A percentile compares a stretch with the other conserved stretches of the same genome.
Evolutionary conservation across 192 early-diverging fungal species (phyloP).

Genomic region (Pilaira anomala): DNA sequence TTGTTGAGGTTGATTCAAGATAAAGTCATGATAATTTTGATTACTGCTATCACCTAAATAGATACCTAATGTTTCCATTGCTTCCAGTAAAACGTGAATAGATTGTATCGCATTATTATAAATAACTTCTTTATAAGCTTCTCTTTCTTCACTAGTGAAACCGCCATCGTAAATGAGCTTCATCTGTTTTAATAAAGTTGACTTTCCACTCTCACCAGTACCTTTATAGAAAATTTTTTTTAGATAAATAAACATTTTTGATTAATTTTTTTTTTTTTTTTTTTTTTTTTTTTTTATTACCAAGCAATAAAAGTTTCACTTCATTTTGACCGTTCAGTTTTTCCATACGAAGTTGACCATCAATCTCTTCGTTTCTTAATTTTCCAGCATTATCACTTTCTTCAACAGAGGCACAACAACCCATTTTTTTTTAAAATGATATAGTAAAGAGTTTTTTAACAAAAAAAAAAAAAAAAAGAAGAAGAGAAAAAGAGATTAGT

Average conservation of each 20-base stretch:
- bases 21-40: conserved; percentile 64
- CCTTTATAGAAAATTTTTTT: conserved; percentile 40
- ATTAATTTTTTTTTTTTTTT: neutral
- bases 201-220: conserved; percentile 90
- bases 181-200: conserved; percentile 96
- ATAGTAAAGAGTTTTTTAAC: too few species aligned
- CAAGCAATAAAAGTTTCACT: conserved; percentile 92
- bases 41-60: conserved; percentile 63
- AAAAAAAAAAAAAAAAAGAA: too few species aligned
- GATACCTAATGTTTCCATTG: conserved; percentile 86
- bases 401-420: conserved; percentile 83
- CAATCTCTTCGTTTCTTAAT: conserved; percentile 84
- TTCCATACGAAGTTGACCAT: conserved; percentile 79
- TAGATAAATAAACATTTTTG: neutral
- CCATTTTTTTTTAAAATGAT: conserved; percentile 60
- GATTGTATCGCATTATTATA: conserved; percentile 92
- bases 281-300: conserved; percentile 34
- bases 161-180: conserved; percentile 93
- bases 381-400: conserved; percentile 66
- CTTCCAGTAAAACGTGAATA: conserved; percentile 91
- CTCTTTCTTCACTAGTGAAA: conserved; percentile 78
- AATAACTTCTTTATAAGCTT: conserved; percentile 92
- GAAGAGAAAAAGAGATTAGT: too few species aligned
- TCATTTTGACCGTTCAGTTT: conserved; percentile 77
- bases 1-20: conserved; percentile 83